phyloP scores from a whole-genome alignment of 2,329 filamentous ascomycete genomes.

The Aureobasidium uvarum region DNA sequence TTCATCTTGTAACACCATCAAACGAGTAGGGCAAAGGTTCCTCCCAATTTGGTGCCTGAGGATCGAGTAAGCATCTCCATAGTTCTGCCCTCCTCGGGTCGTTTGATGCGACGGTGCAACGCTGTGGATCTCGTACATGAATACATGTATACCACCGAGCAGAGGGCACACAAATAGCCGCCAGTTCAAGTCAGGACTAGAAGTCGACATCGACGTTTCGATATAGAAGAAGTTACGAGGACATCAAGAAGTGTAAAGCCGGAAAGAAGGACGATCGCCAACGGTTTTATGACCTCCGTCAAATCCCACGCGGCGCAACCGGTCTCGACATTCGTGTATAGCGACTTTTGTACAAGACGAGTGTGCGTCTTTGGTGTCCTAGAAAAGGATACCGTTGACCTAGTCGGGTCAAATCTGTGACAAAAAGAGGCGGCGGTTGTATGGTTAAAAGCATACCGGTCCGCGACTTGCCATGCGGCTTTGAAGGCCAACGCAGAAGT shows the following conservation, averaged over 20 bases:
- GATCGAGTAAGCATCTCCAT: background rate
- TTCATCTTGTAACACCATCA: background rate
- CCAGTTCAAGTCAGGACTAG: background rate
- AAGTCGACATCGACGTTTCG: conserved; percentile 13
- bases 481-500: background rate
- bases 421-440: background rate
- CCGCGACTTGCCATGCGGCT: background rate
- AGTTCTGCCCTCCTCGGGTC: background rate
- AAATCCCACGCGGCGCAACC: background rate
- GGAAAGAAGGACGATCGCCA: background rate
- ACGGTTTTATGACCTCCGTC: conserved; percentile 15
- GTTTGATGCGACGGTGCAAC: background rate
- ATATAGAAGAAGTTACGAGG: conserved; percentile 21
- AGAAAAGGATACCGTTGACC: conserved; percentile 14
- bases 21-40: background rate
- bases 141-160: background rate
- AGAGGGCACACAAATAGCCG: background rate
- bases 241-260: background rate
- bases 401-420: background rate
- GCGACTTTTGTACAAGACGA: background rate
- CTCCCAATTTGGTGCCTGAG: background rate
- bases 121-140: background rate
- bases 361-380: background rate
- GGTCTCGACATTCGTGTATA: background rate
- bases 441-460: background rate